Evolutionary conservation across 305 asterid species (phyloP), one percentile per base, ranked within the genome.

Genomic region (Striga hermonthica): DNA sequence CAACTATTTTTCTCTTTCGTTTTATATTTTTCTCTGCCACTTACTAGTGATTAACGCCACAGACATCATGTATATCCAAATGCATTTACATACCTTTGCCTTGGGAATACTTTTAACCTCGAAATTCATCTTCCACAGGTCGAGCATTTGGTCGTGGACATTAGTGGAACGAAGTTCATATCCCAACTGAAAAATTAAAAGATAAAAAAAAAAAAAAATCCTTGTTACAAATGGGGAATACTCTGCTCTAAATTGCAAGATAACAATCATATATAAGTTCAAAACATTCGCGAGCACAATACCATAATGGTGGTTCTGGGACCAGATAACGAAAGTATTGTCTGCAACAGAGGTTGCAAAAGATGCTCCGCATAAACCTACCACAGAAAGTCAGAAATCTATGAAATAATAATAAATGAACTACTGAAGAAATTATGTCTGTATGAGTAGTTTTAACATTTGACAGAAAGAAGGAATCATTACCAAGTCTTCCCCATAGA

Each of bases 281-380:
- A 8, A 49, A 6, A 53, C 66, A 13, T 36, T 48, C 36, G 35
- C 48, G 22, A 47, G 71, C 14, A 65, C 60, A 65, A 13, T 87
- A 91, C 97, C 97, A 92, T 60, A 69, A 87, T 80, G 59, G 86
- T 83, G 13, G 98, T 92, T 80, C 81, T 86, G 5, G 95, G 90
- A 74, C 96, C 96, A 12, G 96, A 82, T 53, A 92, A 77, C 49
- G 91, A 70, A 75, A 86, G 83, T 66, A 92, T 75, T 7, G 98
- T 92, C 85, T 80, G 89, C 80, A 89, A 66, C 71, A 92, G 93
- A 67, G 97, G 98, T 61, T 92, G 91, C 84, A 92, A 72, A 56
- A 89, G 97, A 79, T 92, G 95, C 81, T 92, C 97, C 4, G 96
- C 82, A 65, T 92, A 92, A 63, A 92, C 98, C 98, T 91, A 79